Conservation (phyloP, 2,329 filamentous ascomycete species). For the Aureobasidium subglaciale region DNA sequence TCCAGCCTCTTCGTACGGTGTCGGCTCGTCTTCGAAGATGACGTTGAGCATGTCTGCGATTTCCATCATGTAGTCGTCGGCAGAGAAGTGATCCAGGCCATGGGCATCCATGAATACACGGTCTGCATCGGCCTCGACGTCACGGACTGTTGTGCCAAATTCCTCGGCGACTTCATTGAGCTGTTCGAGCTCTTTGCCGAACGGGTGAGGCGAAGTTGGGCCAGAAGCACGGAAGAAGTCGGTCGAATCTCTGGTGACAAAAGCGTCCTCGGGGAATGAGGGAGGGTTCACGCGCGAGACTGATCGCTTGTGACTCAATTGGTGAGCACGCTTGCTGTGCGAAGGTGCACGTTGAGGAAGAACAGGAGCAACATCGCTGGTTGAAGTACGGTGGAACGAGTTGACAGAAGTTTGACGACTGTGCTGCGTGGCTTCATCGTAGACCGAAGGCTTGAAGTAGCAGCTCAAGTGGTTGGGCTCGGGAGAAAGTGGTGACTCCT, state of each 20-base stretch:
- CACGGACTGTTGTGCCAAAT: slow-evolving; percentile 55
- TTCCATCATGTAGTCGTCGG: slow-evolving; percentile 77
- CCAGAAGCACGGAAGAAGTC: slow-evolving; percentile 35
- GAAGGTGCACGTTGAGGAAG: slow-evolving; percentile 75
- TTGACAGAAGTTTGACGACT: slow-evolving; percentile 16
- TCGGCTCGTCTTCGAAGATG: slow-evolving; percentile 23
- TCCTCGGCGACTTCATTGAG: slow-evolving; percentile 91
- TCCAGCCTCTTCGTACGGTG: slow-evolving; percentile 17
- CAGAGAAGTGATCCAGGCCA: slow-evolving; percentile 66
- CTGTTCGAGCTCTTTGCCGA: slow-evolving; percentile 82
- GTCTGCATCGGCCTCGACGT: slow-evolving; percentile 65
- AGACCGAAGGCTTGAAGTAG: slow-evolving; percentile 49
- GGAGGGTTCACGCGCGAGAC: slow-evolving; percentile 38
- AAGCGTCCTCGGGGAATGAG: slow-evolving; percentile 18
- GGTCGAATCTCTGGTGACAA: slow-evolving; percentile 31
- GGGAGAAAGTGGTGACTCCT: slow-evolving; percentile 39
- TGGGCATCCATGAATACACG: slow-evolving; percentile 60
- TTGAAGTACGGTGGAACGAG: slow-evolving; percentile 27
- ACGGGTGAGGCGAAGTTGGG: slow-evolving; percentile 57
- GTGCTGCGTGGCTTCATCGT: slow-evolving; percentile 19
- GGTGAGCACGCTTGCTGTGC: slow-evolving; percentile 81
- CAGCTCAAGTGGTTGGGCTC: slow-evolving; percentile 50
- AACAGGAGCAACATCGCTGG: slow-evolving; percentile 49
- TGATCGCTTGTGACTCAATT: slow-evolving; percentile 62
- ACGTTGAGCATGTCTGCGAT: slow-evolving; percentile 62